phyloP scores from a whole-genome alignment of 1,139 yeast genomes.

The Taphrina pruni region DNA sequence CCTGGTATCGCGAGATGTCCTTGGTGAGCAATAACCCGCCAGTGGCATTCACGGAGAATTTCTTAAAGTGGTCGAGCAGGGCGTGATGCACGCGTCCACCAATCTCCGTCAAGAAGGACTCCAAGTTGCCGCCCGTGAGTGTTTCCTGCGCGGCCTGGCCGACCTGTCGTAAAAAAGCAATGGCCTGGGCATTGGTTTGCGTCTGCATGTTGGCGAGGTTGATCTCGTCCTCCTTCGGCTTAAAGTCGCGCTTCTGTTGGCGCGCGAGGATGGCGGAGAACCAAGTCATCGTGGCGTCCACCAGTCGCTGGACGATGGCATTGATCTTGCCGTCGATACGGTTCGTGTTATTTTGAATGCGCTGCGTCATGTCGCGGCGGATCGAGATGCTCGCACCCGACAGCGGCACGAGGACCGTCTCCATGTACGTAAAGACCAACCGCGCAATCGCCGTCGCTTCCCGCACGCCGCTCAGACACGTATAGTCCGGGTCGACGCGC shows the following conservation, averaged over 20 bases:
- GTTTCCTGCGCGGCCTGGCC: conserved; percentile 50
- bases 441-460: conserved; percentile 68
- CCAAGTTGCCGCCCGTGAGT: conserved; percentile 63
- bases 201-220: conserved; percentile 39
- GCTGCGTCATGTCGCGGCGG: conserved; percentile 61
- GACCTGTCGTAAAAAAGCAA: conserved; percentile 58
- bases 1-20: conserved; percentile 80
- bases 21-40: conserved; percentile 88
- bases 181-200: conserved; percentile 66
- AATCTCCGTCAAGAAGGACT: conserved; percentile 61
- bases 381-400: conserved; percentile 63
- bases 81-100: conserved; percentile 67
- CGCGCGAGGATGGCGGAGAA: conserved; percentile 58
- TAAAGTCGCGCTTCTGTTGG: conserved; percentile 68
- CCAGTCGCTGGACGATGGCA: conserved; percentile 65
- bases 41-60: conserved; percentile 73
- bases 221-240: conserved; percentile 55
- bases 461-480: conserved; percentile 61
- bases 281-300: conserved; percentile 54
- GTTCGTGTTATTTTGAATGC: conserved; percentile 70
- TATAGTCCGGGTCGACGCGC: conserved; percentile 54
- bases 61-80: conserved; percentile 74
- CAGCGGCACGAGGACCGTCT: conserved; percentile 75
- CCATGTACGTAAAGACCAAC: conserved; percentile 71
- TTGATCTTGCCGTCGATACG: conserved; percentile 74